A percentile compares a stretch with the other conserved stretches of the same genome.
Evolutionary conservation across 805 yeast genomes (phyloP).

Genomic region (Ogataea sp.): DNA sequence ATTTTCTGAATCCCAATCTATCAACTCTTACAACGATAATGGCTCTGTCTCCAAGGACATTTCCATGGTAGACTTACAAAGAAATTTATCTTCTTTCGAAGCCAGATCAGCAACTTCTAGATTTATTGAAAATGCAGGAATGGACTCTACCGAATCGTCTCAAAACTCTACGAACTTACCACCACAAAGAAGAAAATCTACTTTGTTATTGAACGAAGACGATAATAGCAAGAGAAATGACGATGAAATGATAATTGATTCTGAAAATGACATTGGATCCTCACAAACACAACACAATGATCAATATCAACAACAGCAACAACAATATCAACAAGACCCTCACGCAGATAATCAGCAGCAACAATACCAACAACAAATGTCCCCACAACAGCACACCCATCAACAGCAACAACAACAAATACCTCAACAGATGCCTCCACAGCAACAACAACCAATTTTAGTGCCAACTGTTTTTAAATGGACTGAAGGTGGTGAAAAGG

Average conservation of each 20-base stretch:
- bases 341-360: constrained; percentile 4
- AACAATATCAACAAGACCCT: too few relatives aligned
- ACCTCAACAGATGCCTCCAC: constrained; percentile 1
- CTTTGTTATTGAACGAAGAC: constrained; percentile 65
- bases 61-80: constrained; percentile 26
- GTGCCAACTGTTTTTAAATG: constrained; percentile 69
- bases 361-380: constrained; percentile 4
- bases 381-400: background rate
- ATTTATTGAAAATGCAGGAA: constrained; percentile 8
- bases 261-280: constrained; percentile 17
- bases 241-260: constrained; percentile 20
- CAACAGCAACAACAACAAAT: constrained; percentile 6
- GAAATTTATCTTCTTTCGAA: constrained; percentile 7
- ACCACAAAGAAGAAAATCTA: constrained; percentile 56
- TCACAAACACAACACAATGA: constrained; percentile 7
- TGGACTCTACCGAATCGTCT: background rate
- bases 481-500: constrained; percentile 95
- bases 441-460: constrained; percentile 13
- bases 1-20: background rate
- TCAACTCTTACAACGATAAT: background rate
- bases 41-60: constrained; percentile 19
- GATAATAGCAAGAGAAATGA: constrained; percentile 44
- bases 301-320: constrained; percentile 9
- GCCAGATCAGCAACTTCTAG: constrained; percentile 2
- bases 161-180: background rate